Evolutionary conservation across 768 basidiomycete species (phyloP).

Genomic region (Boletus edulis): DNA sequence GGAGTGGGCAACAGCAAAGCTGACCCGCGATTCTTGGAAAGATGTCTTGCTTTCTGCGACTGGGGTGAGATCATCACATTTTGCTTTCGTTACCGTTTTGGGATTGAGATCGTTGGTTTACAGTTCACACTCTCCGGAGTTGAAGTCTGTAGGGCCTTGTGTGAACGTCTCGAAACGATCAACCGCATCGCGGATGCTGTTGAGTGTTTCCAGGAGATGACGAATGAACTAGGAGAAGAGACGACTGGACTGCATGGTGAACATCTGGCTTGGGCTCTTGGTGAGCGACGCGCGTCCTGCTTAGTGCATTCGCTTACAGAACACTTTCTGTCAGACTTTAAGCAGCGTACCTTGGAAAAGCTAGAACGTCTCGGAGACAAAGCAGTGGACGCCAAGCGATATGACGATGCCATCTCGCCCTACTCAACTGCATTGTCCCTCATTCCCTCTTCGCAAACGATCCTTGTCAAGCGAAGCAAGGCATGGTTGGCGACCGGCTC

Average conservation of each 20-base stretch:
- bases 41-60: not conserved
- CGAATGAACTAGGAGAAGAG: not conserved
- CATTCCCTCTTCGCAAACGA: not conserved
- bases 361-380: too few relatives aligned
- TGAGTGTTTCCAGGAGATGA: not conserved
- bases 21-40: not conserved
- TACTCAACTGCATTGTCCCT: not conserved
- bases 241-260: not conserved
- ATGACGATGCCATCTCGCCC: not conserved
- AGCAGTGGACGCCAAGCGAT: too few relatives aligned
- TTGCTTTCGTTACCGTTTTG: not conserved
- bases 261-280: not conserved
- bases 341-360: not conserved
- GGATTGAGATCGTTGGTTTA: not conserved
- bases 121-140: not conserved
- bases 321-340: not conserved
- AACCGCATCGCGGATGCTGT: not conserved
- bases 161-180: not conserved
- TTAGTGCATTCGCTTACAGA: not conserved
- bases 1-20: not conserved
- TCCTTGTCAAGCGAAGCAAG: not conserved
- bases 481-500: not conserved
- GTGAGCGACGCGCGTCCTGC: not conserved
- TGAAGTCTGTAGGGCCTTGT: not conserved
- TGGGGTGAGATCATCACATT: not conserved